Evolutionary conservation across 495 filamentous ascomycete genomes (phyloP), one percentile per base, ranked within the genome.

Genomic region (Tuber melanosporum): DNA sequence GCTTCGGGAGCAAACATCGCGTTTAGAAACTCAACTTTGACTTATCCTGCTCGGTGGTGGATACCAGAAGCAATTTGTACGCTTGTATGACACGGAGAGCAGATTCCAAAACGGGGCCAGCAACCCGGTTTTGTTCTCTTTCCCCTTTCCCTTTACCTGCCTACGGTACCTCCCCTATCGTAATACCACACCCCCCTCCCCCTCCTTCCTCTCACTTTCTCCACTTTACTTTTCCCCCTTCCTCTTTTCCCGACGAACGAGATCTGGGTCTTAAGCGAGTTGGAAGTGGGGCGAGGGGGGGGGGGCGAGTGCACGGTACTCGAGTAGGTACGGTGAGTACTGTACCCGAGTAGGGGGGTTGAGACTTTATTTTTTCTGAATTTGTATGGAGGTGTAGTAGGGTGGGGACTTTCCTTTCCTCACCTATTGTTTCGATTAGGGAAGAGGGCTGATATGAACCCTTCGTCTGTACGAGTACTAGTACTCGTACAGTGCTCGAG

Each of bases 51-150:
- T 62, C 52, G 52, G 52, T 15, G 52, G 26, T 62, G 52, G n/a
- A 62, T 62, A 62, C 52, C 52, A 32, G 52, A 62, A 62, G 15
- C 52, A 62, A 62, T 62, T 62, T 15, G 52, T 62, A 32, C 52
- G 22, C n/a, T 32, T 62, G 52, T 62, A 62, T 62, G 52, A 62
- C 52, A 62, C 52, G 52, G 52, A 62, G 52, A 62, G 52, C 52
- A 62, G 52, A 62, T 62, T 62, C 52, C 52, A 62, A 62, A 62
- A 62, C 26, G n/a, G 52, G 52, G 52, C 52, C 52, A 62, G n/a
- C 52, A 62, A 62, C 52, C 52, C 52, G 52, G 52, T 62, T 62
- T 62, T 32, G n/a, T 62, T 14, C 52, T n/a, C 52, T 62, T 62
- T 62, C 26, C 26, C n/a, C 52, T n/a, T 32, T 62, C 32, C 20